Evolutionary conservation across 352 stramenopile genomes (phyloP).

Genomic region (Phytophthora pisi): DNA sequence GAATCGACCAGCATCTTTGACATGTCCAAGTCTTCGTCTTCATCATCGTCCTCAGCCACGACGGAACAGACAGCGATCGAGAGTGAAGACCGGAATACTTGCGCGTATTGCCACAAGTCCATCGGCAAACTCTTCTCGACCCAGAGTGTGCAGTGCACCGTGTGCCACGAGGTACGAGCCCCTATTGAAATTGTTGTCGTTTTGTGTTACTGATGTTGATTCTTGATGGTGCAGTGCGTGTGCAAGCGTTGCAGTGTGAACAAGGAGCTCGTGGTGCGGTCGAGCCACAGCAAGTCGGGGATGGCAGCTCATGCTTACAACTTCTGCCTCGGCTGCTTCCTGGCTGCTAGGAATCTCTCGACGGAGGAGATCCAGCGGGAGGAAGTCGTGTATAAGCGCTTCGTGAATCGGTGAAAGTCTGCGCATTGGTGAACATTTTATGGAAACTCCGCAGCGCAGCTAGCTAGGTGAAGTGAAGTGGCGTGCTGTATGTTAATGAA

Average conservation of each 20-base stretch:
- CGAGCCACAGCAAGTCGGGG: slow-evolving; percentile 11
- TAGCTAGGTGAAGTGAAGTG: neutral
- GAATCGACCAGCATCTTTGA: slow-evolving; percentile 8
- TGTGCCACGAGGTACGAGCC: slow-evolving; percentile 26
- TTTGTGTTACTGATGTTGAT: neutral
- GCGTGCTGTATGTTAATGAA: no score
- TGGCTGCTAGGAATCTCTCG: slow-evolving; percentile 33
- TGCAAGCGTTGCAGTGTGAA: slow-evolving; percentile 33
- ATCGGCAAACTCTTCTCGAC: slow-evolving; percentile 27
- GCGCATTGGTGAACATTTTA: neutral
- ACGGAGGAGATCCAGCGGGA: slow-evolving; percentile 38
- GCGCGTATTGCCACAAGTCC: slow-evolving; percentile 23
- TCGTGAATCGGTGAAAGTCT: neutral
- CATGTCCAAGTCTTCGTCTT: slow-evolving; percentile 29
- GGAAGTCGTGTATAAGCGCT: slow-evolving; percentile 32
- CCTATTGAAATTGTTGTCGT: neutral
- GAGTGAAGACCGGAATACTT: slow-evolving; percentile 7
- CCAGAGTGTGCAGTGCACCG: slow-evolving; percentile 22
- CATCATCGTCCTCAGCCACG: slow-evolving; percentile 15
- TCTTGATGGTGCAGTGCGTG: slow-evolving; percentile 14
- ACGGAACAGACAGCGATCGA: slow-evolving; percentile 4
- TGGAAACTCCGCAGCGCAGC: neutral
- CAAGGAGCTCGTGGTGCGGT: slow-evolving; percentile 33
- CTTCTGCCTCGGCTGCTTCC: slow-evolving; percentile 49
- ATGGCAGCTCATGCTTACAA: slow-evolving; percentile 31